Evolutionary conservation across 805 yeast genomes (phyloP), one percentile per base, ranked within the genome.

Genomic region (Candida arabinofermentans): DNA sequence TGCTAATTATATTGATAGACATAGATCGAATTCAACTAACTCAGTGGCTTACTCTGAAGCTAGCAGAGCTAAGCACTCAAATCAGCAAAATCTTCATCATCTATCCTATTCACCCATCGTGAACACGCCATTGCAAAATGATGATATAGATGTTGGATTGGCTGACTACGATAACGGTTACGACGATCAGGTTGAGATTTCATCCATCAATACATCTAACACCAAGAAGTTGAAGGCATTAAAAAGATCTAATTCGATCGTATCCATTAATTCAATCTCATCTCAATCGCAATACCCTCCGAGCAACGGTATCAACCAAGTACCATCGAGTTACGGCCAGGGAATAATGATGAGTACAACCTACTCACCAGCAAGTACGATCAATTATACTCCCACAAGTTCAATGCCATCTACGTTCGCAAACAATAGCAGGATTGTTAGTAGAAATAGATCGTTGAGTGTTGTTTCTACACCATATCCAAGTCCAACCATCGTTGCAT

Each of bases 191-290:
- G 34, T 49, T 6, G 62, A 56, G 29, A 53, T 49, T 10, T 55
- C 55, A 18, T 54, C 60, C 8, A 49, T 59, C 6, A 55, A 47
- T 41, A 57, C 62, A 2, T 51, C 60, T 1, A 36, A 46, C 18
- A 55, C 61, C 3, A 59, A 58, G 44, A 54, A 54, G 31, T 43
- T 55, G 44, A 59, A 59, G 40, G 39, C 60, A 7, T 24, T 58
- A 22, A 54, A 49, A 41, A 44, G 65, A 37, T 53, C 65, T 3
- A 55, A 47, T 38, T 60, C 65, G 4, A 53, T 57, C 8, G 53
- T 53, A 10, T 60, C 64, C 2, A 27, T 58, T 27, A 51, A 41
- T 24, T 59, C 64, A 8, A 40, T 47, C 7, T 41, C 51, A 1
- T 51, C 57, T 5, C 43, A 49, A 27, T 46, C 53, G 8, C 55